Conservation (phyloP, 306 rosid species). For the Prunus kanzakura region DNA sequence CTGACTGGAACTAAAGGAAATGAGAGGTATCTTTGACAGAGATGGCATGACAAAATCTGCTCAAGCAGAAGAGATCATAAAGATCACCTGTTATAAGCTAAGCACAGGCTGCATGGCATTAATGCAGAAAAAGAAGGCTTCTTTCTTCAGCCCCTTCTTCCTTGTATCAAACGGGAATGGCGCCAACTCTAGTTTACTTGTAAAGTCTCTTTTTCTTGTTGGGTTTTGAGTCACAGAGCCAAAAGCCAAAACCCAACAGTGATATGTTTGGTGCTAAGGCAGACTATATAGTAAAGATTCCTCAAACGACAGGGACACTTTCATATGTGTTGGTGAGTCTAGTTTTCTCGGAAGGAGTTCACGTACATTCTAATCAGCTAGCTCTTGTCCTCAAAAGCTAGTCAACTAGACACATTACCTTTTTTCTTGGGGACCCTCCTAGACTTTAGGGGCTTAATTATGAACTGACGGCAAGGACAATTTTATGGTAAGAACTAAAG, state of each 20-base stretch:
- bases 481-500: too few species aligned
- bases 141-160: neutral
- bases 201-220: neutral
- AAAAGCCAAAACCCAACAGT: neutral
- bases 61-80: neutral
- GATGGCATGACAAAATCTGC: neutral
- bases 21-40: neutral
- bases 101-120: neutral
- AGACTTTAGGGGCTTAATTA: neutral
- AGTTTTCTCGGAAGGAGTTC: conserved; percentile 8
- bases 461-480: too few species aligned
- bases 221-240: neutral
- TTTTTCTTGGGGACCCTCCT: neutral
- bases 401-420: neutral
- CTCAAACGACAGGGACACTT: conserved; percentile 12
- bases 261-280: neutral
- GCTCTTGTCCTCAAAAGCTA: neutral
- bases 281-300: conserved; percentile 4
- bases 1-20: neutral
- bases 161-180: neutral
- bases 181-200: neutral
- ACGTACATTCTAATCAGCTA: neutral
- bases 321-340: neutral
- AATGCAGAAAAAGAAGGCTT: conserved; percentile 1
- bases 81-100: neutral